A percentile compares a stretch with the other conserved stretches of the same genome.
phyloP scores from a whole-genome alignment of 1,139 yeast species.

The Spathaspora jeffriesii region DNA sequence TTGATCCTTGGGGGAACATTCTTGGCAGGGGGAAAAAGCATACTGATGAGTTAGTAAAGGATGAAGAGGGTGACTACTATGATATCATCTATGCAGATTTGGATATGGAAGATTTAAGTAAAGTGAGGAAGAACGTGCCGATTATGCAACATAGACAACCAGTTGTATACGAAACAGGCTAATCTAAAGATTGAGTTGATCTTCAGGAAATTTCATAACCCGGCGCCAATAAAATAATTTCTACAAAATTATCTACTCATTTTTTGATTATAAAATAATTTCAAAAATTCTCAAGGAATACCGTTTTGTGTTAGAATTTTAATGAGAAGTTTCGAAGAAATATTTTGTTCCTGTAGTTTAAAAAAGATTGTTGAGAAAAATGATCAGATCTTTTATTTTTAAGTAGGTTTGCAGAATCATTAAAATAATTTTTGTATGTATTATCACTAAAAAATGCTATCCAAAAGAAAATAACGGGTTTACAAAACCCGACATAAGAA shows the following conservation, averaged over 20 bases:
- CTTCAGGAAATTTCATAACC: not conserved
- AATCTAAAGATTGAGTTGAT: not conserved
- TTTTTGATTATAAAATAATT: not conserved
- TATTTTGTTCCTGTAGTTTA: not conserved
- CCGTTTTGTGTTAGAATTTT: not conserved
- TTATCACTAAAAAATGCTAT: not conserved
- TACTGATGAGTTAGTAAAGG: constrained; percentile 25
- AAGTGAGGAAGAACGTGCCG: constrained; percentile 70
- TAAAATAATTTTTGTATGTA: not conserved
- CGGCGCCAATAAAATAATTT: not conserved
- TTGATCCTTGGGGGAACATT: constrained; percentile 91
- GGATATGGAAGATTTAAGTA: constrained; percentile 49
- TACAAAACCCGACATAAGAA: not conserved
- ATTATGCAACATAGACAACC: constrained; percentile 65
- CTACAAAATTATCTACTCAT: not conserved
- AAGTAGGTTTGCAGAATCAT: not conserved
- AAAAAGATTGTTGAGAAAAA: not conserved
- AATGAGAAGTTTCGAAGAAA: not conserved
- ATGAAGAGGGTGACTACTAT: constrained; percentile 50
- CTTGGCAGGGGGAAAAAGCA: constrained; percentile 54
- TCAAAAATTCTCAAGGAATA: not conserved
- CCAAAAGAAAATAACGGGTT: not conserved
- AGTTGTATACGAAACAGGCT: constrained; percentile 10
- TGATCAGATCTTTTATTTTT: not conserved
- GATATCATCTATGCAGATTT: constrained; percentile 70